A percentile compares a stretch with the other conserved stretches of the same genome.
phyloP scores from a whole-genome alignment of 2,329 filamentous ascomycete species.

The Zalaria obscura region DNA sequence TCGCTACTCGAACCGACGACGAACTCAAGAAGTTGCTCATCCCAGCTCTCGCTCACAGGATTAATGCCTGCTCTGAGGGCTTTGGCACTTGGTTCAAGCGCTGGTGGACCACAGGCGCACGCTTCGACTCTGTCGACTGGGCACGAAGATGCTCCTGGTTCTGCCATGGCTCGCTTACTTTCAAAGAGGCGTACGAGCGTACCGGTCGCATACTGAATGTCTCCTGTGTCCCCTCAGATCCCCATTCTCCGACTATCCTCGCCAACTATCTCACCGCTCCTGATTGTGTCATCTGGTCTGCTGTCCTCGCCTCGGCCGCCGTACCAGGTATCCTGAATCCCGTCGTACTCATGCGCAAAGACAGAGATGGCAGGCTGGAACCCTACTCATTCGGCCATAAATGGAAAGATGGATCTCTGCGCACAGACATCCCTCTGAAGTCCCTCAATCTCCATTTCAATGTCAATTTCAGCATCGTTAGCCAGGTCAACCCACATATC shows the following conservation, averaged over 20 bases:
- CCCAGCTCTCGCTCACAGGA: slow-evolving; percentile 70
- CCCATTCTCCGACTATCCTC: slow-evolving; percentile 80
- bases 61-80: slow-evolving; percentile 72
- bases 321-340: slow-evolving; percentile 94
- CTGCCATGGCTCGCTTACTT: slow-evolving; percentile 80
- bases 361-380: slow-evolving; percentile 56
- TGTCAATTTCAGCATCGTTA: slow-evolving; percentile 89
- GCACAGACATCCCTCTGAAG: slow-evolving; percentile 91
- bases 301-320: slow-evolving; percentile 84
- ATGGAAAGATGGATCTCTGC: slow-evolving; percentile 92
- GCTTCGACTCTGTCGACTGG: slow-evolving; percentile 92
- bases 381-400: slow-evolving; percentile 97
- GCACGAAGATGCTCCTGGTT: slow-evolving; percentile 78
- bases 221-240: slow-evolving; percentile 88
- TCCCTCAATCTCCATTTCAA: slow-evolving; percentile 94
- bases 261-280: slow-evolving; percentile 92
- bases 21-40: slow-evolving; percentile 77
- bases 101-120: slow-evolving; percentile 85
- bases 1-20: slow-evolving; percentile 81
- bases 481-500: slow-evolving; percentile 86
- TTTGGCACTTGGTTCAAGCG: slow-evolving; percentile 62
- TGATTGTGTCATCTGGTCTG: slow-evolving; percentile 97
- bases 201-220: slow-evolving; percentile 94
- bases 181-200: slow-evolving; percentile 83
- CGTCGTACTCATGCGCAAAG: slow-evolving; percentile 84